phyloP scores from a whole-genome alignment of 2,329 filamentous ascomycete genomes.

The Phaeosphaeriaceae sp. region DNA sequence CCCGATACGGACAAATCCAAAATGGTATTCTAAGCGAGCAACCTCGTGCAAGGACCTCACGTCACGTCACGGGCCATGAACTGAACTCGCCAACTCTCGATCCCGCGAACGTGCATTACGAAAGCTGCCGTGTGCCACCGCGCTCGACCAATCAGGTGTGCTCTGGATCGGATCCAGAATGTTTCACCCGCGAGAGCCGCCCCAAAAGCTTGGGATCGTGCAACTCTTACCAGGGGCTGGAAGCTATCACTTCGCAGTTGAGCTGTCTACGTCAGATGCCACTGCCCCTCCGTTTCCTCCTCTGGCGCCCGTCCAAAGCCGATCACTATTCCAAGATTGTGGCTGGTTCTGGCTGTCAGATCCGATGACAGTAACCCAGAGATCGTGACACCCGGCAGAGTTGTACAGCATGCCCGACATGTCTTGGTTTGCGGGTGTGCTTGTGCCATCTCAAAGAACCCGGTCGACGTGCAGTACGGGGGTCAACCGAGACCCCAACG shows the following conservation, averaged over 20 bases:
- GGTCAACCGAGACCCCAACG: constrained; percentile 7
- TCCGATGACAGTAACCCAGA: constrained; percentile 29
- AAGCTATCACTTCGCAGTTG: neutral
- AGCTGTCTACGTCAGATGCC: neutral
- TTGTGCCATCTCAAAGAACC: constrained; percentile 19
- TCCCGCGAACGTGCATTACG: neutral
- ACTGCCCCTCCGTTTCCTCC: neutral
- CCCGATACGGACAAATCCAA: constrained; percentile 7
- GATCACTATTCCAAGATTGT: constrained; percentile 33
- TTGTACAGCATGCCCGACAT: constrained; percentile 22
- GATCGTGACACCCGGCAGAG: constrained; percentile 22
- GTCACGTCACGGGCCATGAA: constrained; percentile 3
- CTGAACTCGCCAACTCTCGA: neutral
- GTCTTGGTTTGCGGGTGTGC: constrained; percentile 14
- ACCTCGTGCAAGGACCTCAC: neutral
- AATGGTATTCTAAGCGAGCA: constrained; percentile 8
- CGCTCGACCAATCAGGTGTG: neutral
- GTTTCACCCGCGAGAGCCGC: constrained; percentile 7
- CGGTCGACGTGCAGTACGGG: constrained; percentile 17
- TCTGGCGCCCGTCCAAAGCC: constrained; percentile 6
- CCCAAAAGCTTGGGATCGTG: neutral
- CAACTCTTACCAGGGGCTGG: too few relatives aligned
- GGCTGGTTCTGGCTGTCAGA: constrained; percentile 39
- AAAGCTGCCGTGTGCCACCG: neutral
- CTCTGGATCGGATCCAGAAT: neutral